Conservation (phyloP, 106 monocot genomes). For the Gastrodia elata region DNA sequence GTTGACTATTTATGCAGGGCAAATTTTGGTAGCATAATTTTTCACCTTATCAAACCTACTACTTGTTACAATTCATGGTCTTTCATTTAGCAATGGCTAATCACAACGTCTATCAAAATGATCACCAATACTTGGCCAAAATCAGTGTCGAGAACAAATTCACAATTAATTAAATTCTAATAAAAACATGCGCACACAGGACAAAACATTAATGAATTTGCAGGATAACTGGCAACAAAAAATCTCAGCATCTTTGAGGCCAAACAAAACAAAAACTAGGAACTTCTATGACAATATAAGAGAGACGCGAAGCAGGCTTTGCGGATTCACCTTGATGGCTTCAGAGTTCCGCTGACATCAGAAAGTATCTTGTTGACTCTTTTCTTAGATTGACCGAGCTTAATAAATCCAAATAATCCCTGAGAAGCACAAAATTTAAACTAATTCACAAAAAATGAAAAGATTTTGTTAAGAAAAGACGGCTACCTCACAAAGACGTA, state of each 20-base stretch:
- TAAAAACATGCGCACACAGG: neutral
- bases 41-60: too few relatives aligned
- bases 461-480: neutral
- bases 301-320: neutral
- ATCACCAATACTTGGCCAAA: neutral
- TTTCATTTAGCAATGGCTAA: neutral
- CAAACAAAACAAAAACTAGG: neutral
- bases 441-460: neutral
- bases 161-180: neutral
- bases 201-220: neutral
- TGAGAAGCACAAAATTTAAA: slow-evolving; percentile 11
- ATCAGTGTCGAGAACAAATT: neutral
- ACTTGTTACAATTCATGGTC: too few relatives aligned
- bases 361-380: slow-evolving; percentile 47
- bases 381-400: slow-evolving; percentile 55
- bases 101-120: neutral
- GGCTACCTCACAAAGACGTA: neutral
- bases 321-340: slow-evolving; percentile 56
- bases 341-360: slow-evolving; percentile 56
- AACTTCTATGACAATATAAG: neutral
- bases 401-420: slow-evolving; percentile 38
- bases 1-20: too few relatives aligned
- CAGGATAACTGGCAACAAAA: neutral
- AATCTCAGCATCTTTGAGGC: neutral
- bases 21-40: too few relatives aligned